Conservation (phyloP, 768 basidiomycete genomes). For the Leccinum variicolor region DNA sequence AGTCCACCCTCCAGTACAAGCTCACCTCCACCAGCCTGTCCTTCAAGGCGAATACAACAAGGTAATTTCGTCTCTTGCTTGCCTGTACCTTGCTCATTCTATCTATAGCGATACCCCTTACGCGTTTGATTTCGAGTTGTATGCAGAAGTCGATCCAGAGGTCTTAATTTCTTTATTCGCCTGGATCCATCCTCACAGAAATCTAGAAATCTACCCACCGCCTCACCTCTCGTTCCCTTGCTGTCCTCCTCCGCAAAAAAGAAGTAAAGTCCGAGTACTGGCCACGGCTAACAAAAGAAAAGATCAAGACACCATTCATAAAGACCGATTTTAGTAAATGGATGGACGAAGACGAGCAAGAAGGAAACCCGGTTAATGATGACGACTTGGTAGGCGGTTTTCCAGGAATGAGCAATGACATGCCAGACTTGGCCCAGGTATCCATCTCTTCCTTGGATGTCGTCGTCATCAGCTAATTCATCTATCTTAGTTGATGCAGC, state of each 20-base stretch:
- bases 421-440: constrained; percentile 65
- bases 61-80: constrained; percentile 41
- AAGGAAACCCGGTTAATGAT: constrained; percentile 41
- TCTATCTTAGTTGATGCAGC: constrained; percentile 39
- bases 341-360: constrained; percentile 98
- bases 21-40: constrained; percentile 55
- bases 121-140: constrained; percentile 75
- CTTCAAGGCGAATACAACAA: constrained; percentile 63
- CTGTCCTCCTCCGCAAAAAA: constrained; percentile 78
- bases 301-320: constrained; percentile 72
- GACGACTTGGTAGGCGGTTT: constrained; percentile 39
- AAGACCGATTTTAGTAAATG: constrained; percentile 96
- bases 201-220: constrained; percentile 38
- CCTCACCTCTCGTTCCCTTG: constrained; percentile 66
- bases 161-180: constrained; percentile 35
- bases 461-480: constrained; percentile 5
- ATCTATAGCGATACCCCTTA: constrained; percentile 48
- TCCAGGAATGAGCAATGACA: constrained; percentile 41
- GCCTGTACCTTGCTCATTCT: constrained; percentile 3
- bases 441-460: constrained; percentile 3
- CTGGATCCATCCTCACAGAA: constrained; percentile 1
- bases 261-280: constrained; percentile 75
- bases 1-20: constrained; percentile 53
- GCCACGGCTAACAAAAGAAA: constrained; percentile 91
- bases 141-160: constrained; percentile 70